Conservation (phyloP, 2,329 filamentous ascomycete genomes). For the Clathrospora elynae region DNA sequence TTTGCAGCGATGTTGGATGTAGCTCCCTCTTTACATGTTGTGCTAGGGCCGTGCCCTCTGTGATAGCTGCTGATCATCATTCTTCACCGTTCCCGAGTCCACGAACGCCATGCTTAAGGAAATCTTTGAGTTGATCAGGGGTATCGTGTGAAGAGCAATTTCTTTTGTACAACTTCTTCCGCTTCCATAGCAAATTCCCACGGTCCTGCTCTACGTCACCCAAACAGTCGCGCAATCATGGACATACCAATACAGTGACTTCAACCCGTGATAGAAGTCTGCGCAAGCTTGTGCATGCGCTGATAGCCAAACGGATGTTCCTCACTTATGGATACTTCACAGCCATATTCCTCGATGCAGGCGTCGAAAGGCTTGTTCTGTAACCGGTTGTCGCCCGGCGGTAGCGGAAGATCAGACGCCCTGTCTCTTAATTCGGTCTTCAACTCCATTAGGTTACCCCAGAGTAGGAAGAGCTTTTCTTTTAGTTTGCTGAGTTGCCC, state of each 20-base stretch:
- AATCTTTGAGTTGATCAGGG: too few species aligned
- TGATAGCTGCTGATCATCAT: too few species aligned
- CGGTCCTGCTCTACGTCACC: too few species aligned
- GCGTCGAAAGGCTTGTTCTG: conserved; percentile 53
- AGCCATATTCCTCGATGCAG: conserved; percentile 34
- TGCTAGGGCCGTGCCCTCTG: too few species aligned
- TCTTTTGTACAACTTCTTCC: too few species aligned
- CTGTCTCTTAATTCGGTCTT: conserved; percentile 66
- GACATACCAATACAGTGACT: neutral
- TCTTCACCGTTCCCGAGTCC: too few species aligned
- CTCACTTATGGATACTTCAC: conserved; percentile 20
- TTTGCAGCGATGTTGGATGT: too few species aligned
- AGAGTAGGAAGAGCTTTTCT: conserved; percentile 76
- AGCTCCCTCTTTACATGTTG: too few species aligned
- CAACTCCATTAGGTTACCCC: conserved; percentile 71
- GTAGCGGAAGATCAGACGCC: conserved; percentile 30
- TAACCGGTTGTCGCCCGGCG: conserved; percentile 30
- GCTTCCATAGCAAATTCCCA: too few species aligned
- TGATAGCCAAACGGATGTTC: conserved; percentile 27
- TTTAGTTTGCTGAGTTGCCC: conserved; percentile 60
- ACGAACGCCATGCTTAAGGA: too few species aligned
- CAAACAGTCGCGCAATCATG: too few species aligned
- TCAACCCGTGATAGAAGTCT: conserved; percentile 26
- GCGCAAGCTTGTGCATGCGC: conserved; percentile 30
- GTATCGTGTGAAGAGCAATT: too few species aligned